These are phyloP conservation scores for Phytophthora cryptogea DNA, from an alignment of 352 stramenopile genomes.

Conservation along the genomic window DNA sequence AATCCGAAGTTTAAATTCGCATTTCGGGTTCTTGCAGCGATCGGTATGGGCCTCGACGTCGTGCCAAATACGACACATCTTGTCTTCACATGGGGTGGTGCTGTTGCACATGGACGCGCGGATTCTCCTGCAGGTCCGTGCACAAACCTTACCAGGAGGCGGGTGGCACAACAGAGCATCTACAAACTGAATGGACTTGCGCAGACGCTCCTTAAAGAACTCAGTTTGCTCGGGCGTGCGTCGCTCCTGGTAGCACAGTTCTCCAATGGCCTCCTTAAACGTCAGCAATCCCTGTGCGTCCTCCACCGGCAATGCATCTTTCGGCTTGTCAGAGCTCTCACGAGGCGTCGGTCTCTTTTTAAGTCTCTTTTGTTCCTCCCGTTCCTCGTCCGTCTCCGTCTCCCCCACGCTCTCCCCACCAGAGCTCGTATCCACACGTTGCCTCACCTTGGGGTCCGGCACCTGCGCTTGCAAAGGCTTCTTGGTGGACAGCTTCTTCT, in stretches of 20 bases:
- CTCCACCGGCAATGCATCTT: conserved; percentile 39
- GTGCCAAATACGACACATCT: conserved; percentile 74
- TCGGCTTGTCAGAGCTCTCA: not conserved
- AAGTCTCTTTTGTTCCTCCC: conserved; percentile 17
- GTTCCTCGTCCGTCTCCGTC: conserved; percentile 29
- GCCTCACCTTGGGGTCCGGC: conserved; percentile 17
- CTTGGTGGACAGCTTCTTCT: conserved; percentile 29
- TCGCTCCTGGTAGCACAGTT: conserved; percentile 63
- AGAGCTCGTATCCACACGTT: conserved; percentile 10
- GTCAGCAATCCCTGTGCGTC: conserved; percentile 47
- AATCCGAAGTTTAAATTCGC: conserved; percentile 73
- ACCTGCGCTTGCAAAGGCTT: conserved; percentile 21
- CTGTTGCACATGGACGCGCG: conserved; percentile 66
- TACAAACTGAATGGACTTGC: conserved; percentile 71
- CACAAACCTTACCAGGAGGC: conserved; percentile 51
- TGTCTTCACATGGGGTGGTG: conserved; percentile 58
- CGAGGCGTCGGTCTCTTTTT: conserved; percentile 7
- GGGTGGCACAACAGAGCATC: conserved; percentile 70
- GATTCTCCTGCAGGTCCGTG: conserved; percentile 54
- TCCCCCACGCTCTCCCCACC: conserved; percentile 34
- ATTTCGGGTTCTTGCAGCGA: conserved; percentile 60
- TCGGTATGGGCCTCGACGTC: conserved; percentile 76
- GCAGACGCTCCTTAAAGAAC: conserved; percentile 71
- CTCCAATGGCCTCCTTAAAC: conserved; percentile 65
- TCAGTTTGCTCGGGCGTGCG: conserved; percentile 52